phyloP scores from a whole-genome alignment of 441 rosid species.

The Aleurites moluccanus region DNA sequence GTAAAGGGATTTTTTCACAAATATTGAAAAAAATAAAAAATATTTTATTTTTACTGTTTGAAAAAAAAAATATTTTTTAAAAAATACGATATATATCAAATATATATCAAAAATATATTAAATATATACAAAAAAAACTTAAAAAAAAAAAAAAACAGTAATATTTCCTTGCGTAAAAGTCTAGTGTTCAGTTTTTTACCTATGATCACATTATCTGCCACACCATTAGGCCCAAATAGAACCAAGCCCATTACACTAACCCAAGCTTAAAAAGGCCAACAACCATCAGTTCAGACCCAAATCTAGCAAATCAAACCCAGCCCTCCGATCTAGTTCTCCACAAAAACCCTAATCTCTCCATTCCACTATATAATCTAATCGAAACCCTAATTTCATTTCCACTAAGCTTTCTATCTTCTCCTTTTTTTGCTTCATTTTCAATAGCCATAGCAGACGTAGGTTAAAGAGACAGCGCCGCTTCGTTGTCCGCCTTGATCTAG shows the following conservation, averaged over 20 bases:
- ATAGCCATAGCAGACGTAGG: constrained; percentile 35
- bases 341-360: not conserved
- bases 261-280: not conserved
- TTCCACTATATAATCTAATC: constrained; percentile 23
- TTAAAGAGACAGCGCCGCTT: constrained; percentile 73
- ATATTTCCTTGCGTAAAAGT: too few relatives aligned
- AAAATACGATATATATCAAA: too few relatives aligned
- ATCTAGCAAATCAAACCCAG: constrained; percentile 5
- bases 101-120: too few relatives aligned
- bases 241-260: not conserved
- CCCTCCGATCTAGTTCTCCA: constrained; percentile 54
- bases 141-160: too few relatives aligned
- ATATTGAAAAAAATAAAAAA: too few relatives aligned
- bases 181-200: too few relatives aligned
- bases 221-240: not conserved
- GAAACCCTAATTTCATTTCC: not conserved
- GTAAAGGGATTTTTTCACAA: too few relatives aligned
- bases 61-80: too few relatives aligned
- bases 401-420: not conserved
- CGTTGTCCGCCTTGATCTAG: constrained; percentile 86
- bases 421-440: not conserved
- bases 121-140: too few relatives aligned
- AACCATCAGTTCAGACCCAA: constrained; percentile 20
- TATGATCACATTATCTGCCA: not conserved
- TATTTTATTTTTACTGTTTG: too few relatives aligned